A percentile compares a stretch with the other conserved stretches of the same genome.
Evolutionary conservation across 2,329 filamentous ascomycete genomes (phyloP).

Genomic region (Colletotrichum zoysiae): DNA sequence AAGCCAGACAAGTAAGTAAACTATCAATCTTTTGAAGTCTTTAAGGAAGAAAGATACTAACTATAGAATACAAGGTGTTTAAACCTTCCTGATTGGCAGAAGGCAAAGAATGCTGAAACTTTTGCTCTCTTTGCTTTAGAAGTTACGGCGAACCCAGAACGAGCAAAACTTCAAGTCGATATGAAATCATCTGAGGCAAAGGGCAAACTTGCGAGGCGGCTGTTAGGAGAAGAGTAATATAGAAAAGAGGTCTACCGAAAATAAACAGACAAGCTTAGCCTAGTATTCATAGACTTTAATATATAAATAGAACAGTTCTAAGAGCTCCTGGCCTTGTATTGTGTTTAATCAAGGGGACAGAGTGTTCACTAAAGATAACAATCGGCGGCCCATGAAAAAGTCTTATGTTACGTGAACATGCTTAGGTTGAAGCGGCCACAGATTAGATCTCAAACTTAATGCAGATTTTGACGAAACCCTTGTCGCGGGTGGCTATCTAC

Average conservation of each 20-base stretch:
- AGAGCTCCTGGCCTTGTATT: too few species aligned
- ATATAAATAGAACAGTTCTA: too few species aligned
- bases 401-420: too few species aligned
- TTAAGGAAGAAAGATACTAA: not conserved
- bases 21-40: not conserved
- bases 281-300: too few species aligned
- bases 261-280: too few species aligned
- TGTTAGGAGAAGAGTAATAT: not conserved
- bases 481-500: too few species aligned
- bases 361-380: too few species aligned
- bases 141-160: not conserved
- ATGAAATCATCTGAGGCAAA: not conserved
- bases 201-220: not conserved
- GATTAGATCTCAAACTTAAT: too few species aligned
- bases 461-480: too few species aligned
- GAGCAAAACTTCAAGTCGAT: not conserved
- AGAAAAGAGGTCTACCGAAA: not conserved
- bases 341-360: too few species aligned
- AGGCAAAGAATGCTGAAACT: not conserved
- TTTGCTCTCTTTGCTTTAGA: not conserved
- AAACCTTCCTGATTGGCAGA: not conserved
- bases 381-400: too few species aligned
- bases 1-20: not conserved
- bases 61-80: not conserved
- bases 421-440: too few species aligned